Evolutionary conservation across 805 yeast genomes (phyloP).

Genomic region (Candida bentonensis): DNA sequence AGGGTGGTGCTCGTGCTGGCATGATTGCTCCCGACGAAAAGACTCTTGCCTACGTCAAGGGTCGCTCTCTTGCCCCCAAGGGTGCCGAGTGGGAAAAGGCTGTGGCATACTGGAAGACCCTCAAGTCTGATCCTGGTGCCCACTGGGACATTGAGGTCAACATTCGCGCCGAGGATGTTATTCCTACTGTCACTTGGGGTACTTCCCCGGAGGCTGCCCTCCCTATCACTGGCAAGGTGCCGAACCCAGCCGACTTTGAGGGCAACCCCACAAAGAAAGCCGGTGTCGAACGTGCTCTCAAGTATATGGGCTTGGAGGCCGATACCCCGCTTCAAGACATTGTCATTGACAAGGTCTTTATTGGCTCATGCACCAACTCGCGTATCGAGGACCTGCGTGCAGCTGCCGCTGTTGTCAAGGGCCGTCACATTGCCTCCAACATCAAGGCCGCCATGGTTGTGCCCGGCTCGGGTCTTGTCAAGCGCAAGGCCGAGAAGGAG

Average conservation of each 20-base stretch:
- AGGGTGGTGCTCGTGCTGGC: conserved; percentile 99
- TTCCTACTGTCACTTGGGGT: conserved; percentile 99
- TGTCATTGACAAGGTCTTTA: conserved; percentile 80
- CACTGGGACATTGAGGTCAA: conserved; percentile 70
- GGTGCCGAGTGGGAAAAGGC: conserved; percentile 96
- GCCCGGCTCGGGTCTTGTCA: conserved; percentile 95
- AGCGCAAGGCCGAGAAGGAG: conserved; percentile 85
- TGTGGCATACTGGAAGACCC: conserved; percentile 75
- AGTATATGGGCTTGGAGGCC: conserved; percentile 83
- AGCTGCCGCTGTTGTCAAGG: conserved; percentile 88
- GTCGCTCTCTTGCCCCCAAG: conserved; percentile 87
- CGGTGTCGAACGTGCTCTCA: conserved; percentile 83
- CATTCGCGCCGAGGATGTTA: conserved; percentile 70
- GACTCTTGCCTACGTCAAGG: conserved; percentile 80
- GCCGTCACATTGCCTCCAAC: conserved; percentile 70
- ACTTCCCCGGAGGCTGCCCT: conserved; percentile 98
- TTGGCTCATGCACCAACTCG: conserved; percentile 96
- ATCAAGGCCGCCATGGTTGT: conserved; percentile 81
- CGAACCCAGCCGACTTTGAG: conserved; percentile 63
- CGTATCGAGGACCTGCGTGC: conserved; percentile 94
- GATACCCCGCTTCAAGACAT: conserved; percentile 68
- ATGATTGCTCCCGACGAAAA: conserved; percentile 93
- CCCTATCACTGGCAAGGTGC: conserved; percentile 81
- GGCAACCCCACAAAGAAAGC: conserved; percentile 49
- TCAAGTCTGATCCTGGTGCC: conserved; percentile 83